Evolutionary conservation across 2,329 filamentous ascomycete genomes (phyloP).

Genomic region (Thermothelomyces thermophilus): DNA sequence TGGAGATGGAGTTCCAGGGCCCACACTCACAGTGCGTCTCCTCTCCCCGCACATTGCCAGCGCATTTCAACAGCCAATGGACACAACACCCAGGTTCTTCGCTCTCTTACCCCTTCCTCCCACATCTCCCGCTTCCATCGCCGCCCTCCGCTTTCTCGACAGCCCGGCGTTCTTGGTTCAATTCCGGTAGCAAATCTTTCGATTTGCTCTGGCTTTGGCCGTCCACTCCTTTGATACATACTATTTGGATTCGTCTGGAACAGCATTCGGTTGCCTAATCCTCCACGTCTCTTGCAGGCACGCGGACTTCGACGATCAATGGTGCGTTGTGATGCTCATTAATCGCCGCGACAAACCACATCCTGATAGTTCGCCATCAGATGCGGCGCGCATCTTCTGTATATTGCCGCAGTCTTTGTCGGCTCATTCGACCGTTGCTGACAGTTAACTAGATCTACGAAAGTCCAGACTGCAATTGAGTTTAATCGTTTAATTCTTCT

Average conservation of each 20-base stretch:
- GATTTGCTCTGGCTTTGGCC: constrained; percentile 54
- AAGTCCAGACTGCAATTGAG: constrained; percentile 20
- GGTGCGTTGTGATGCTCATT: constrained; percentile 15
- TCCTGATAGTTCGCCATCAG: neutral
- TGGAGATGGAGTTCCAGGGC: neutral
- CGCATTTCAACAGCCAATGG: neutral
- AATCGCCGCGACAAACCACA: neutral
- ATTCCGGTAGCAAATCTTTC: constrained; percentile 48
- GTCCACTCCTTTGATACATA: constrained; percentile 48
- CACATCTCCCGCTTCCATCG: constrained; percentile 23
- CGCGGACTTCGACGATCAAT: constrained; percentile 7
- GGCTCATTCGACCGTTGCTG: constrained; percentile 13
- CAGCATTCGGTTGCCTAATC: constrained; percentile 22
- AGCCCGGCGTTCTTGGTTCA: constrained; percentile 41
- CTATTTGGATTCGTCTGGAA: constrained; percentile 23
- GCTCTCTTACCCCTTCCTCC: constrained; percentile 16
- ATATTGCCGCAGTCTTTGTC: neutral
- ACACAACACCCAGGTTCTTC: neutral
- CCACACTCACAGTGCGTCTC: neutral
- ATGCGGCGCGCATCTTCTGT: neutral
- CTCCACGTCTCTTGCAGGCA: constrained; percentile 17
- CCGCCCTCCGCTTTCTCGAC: constrained; percentile 28
- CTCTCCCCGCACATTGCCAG: neutral
- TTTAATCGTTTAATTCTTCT: constrained; percentile 26
- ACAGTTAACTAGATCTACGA: constrained; percentile 6